These are phyloP conservation scores for Neurospora africana DNA, from an alignment of 495 filamentous ascomycete species.

Conservation along the genomic window DNA sequence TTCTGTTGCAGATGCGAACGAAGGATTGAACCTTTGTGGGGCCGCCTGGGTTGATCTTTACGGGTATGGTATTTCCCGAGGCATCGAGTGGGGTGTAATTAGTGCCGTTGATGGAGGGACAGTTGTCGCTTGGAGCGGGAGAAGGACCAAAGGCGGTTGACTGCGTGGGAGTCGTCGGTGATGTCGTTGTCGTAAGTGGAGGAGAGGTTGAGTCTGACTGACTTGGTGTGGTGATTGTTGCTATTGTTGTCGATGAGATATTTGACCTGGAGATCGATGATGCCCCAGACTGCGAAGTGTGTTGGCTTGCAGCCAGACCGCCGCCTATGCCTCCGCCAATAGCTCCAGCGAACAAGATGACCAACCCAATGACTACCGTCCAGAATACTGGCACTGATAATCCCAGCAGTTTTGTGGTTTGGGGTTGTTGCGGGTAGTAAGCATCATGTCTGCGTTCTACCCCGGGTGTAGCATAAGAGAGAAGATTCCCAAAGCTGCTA, in stretches of 20 bases:
- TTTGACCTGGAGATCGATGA: conserved; percentile 5
- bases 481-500: not conserved
- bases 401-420: conserved; percentile 14
- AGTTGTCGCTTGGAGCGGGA: conserved; percentile 16
- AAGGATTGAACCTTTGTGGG: conserved; percentile 16
- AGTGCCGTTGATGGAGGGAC: conserved; percentile 18
- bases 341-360: conserved; percentile 19
- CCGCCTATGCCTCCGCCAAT: conserved; percentile 26
- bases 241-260: not conserved
- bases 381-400: conserved; percentile 25
- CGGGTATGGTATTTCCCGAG: conserved; percentile 14
- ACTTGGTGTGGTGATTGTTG: conserved; percentile 1
- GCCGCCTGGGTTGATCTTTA: not conserved
- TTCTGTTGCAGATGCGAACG: conserved; percentile 22
- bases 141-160: not conserved
- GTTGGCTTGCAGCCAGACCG: conserved; percentile 7
- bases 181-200: conserved; percentile 9
- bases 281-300: not conserved
- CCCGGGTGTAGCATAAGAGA: not conserved
- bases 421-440: not conserved
- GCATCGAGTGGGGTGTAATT: conserved; percentile 18
- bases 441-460: not conserved
- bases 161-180: conserved; percentile 1
- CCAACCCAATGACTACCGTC: conserved; percentile 14
- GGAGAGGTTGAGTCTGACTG: not conserved